phyloP scores from a whole-genome alignment of 1,284 basidiomycete genomes.

The Cryptococcus hybrid region DNA sequence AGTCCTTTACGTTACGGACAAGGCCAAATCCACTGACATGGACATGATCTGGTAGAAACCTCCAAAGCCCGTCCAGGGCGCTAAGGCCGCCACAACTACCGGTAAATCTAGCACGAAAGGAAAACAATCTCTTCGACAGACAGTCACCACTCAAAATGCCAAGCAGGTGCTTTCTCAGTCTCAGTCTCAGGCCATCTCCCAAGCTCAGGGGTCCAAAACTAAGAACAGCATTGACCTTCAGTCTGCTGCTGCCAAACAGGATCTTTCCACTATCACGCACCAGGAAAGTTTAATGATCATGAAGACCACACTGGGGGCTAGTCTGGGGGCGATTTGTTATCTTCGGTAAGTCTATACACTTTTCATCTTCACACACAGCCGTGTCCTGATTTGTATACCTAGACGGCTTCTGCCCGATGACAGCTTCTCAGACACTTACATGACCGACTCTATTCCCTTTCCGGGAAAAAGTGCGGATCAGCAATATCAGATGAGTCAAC shows the following conservation, averaged over 20 bases:
- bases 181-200: not conserved
- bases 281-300: constrained; percentile 10
- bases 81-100: not conserved
- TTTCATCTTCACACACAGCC: not conserved
- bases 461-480: not conserved
- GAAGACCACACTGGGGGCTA: constrained; percentile 5
- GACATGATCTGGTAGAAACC: not conserved
- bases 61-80: constrained; percentile 4
- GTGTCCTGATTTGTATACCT: not conserved
- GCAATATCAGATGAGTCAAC: constrained; percentile 1
- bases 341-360: constrained; percentile 9
- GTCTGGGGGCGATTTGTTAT: constrained; percentile 13
- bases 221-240: not conserved
- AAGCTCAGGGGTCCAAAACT: not conserved
- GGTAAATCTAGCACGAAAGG: not conserved
- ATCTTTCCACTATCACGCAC: constrained; percentile 2
- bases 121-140: not conserved
- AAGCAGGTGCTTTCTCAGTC: not conserved
- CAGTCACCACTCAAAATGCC: not conserved
- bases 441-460: constrained; percentile 1
- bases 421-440: constrained; percentile 4
- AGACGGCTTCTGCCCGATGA: constrained; percentile 11
- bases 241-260: not conserved
- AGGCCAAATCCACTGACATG: too few relatives aligned
- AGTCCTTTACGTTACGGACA: too few relatives aligned